phyloP scores from a whole-genome alignment of 2,329 filamentous ascomycete species.

The Hypoxylon sp. region DNA sequence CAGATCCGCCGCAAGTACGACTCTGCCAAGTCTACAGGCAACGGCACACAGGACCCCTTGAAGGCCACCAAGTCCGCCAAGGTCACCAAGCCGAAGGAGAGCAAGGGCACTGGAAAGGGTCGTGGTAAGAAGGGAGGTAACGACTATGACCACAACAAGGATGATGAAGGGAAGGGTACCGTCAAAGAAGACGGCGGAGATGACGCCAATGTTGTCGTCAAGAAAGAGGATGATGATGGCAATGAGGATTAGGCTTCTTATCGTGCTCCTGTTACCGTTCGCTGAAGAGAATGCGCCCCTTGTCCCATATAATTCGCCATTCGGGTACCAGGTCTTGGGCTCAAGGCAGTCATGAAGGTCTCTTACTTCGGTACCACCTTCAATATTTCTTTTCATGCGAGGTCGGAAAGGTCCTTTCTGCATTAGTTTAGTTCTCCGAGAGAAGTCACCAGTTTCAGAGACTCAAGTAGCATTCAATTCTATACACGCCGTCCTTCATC shows the following conservation, averaged over 20 bases:
- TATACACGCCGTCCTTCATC: background rate
- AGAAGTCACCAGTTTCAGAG: background rate
- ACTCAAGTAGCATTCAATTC: background rate
- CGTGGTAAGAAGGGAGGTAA: background rate
- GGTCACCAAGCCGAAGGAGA: conserved; percentile 10
- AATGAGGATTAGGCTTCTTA: background rate
- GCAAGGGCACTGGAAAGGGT: conserved; percentile 20
- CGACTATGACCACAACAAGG: background rate
- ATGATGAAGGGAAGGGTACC: conserved; percentile 4
- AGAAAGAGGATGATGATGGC: conserved; percentile 10
- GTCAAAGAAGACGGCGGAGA: background rate
- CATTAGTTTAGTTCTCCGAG: background rate
- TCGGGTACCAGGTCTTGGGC: background rate
- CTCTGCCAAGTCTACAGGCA: background rate
- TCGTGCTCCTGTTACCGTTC: background rate
- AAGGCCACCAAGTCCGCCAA: conserved; percentile 20
- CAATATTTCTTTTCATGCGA: background rate
- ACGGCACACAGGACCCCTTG: background rate
- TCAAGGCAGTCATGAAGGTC: background rate
- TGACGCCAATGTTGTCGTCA: background rate
- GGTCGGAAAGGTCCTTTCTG: background rate
- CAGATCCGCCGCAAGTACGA: conserved; percentile 34
- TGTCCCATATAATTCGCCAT: background rate
- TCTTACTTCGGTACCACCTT: background rate
- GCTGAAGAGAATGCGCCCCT: background rate